Base-by-base conservation (phyloP, 495 filamentous ascomycete species). In the Xylaria intraflava region DNA sequence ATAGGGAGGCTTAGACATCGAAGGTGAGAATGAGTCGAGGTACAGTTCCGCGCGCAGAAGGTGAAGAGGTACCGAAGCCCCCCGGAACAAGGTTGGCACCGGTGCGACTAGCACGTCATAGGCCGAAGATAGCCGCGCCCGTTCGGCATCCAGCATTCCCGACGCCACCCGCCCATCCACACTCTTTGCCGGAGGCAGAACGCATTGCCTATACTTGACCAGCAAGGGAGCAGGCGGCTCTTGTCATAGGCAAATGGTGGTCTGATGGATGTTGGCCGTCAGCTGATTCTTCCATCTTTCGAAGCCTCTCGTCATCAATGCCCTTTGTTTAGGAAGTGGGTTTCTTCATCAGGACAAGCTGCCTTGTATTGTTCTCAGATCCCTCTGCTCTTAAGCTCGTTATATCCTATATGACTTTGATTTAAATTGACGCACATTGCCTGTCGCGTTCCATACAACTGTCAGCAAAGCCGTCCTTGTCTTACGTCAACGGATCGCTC, bases 51-150 rank as follows among this genome's bases (percentile, higher is more conserved):
- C 3, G 3, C 2, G 11, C 4, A 3, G 3, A 42, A 22, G 39
- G 16, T 14, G 8, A 24, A 6, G 16, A 9, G 17, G 39, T 35
- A 6, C 31, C 4, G 27, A 29, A 4, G 9, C 31, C 31, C 31
- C 14, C 3, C 12, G 14, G 31, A 35, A 29, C 20, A 43, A 12
- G 16, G 49, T 33, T 27, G 49, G 29, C 49, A 3, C 40, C 9
- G 7, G 16, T 39, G 14, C 2, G 26, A 54, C 43, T 29, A 49
- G 33, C 38, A 49, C 46, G 53, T 44, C 46, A 47, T n/a, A 36
- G 22, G 44, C 53, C 53, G 53, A 55, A 44, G 46, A 41, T 55
- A 55, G 53, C 53, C 53, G 45, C 20, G 11, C 35, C 33, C 16
- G 27, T 29, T 20, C 41, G 14, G 38, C 20, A 22, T 36, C 4